These are phyloP conservation scores for Marchantia paleacea DNA, from an alignment of 225 moss, liverwort and hornwort species.

Conservation along the genomic window DNA sequence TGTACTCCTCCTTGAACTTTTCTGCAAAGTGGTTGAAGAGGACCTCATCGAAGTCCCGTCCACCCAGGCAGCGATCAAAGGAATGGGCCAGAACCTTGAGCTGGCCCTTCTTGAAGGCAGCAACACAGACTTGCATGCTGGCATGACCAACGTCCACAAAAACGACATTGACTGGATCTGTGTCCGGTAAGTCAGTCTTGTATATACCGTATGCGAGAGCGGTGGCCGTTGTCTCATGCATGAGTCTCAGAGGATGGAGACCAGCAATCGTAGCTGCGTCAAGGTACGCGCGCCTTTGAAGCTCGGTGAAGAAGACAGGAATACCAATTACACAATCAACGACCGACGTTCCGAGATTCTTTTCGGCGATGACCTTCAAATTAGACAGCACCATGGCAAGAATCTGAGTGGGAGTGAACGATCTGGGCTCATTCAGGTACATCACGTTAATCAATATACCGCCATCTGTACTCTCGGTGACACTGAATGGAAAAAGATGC, in stretches of 20 bases:
- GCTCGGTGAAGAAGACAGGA: conserved; percentile 94
- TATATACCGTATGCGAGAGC: conserved; percentile 97
- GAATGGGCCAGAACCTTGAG: conserved; percentile 78
- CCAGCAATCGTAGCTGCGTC: conserved; percentile 91
- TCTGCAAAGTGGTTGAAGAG: conserved; percentile 76
- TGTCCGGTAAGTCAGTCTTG: conserved; percentile 88
- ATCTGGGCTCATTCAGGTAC: conserved; percentile 68
- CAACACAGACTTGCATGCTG: conserved; percentile 96
- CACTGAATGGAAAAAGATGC: conserved; percentile 69
- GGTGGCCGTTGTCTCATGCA: conserved; percentile 98
- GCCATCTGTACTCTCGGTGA: conserved; percentile 81
- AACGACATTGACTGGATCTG: conserved; percentile 89
- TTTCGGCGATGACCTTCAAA: conserved; percentile 95
- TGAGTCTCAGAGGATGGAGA: conserved; percentile 80
- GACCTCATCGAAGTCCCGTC: conserved; percentile 96
- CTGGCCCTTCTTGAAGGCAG: conserved; percentile 97
- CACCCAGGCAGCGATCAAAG: conserved; percentile 80
- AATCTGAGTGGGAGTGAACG: conserved; percentile 87
- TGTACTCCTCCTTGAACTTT: conserved; percentile 81
- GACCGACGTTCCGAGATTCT: conserved; percentile 83
- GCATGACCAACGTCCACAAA: conserved; percentile 98
- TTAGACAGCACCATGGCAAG: conserved; percentile 86
- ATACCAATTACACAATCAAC: conserved; percentile 98
- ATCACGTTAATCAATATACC: conserved; percentile 65
- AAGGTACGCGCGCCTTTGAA: conserved; percentile 90